Evolutionary conservation across 768 basidiomycete genomes (phyloP).

Genomic region (Hemileccinum impolitum): DNA sequence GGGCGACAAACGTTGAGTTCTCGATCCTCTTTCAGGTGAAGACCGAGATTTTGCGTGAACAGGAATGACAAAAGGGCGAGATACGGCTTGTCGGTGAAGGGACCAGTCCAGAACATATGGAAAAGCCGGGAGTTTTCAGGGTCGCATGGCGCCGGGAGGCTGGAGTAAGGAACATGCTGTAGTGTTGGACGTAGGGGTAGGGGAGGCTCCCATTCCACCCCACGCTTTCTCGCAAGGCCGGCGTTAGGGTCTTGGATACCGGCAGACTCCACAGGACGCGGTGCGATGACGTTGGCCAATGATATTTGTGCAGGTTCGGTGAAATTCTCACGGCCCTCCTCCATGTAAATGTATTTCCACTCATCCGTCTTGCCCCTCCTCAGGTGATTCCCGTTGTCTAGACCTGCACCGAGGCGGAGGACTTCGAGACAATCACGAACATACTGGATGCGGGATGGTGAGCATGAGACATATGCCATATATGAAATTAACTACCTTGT

Average conservation of each 20-base stretch:
- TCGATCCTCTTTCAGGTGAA: conserved; percentile 58
- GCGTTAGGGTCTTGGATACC: conserved; percentile 45
- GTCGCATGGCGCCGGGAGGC: conserved; percentile 68
- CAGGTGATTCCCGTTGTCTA: conserved; percentile 77
- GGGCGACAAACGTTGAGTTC: conserved; percentile 65
- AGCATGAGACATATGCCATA: conserved; percentile 1
- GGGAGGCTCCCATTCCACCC: conserved; percentile 57
- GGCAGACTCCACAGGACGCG: conserved; percentile 27
- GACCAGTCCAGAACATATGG: conserved; percentile 99
- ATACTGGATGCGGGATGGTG: conserved; percentile 49
- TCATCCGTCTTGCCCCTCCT: conserved; percentile 73
- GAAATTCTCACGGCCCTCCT: conserved; percentile 46
- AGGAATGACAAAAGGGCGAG: conserved; percentile 91
- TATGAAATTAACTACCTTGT: conserved; percentile 48
- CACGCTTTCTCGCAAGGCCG: conserved; percentile 56
- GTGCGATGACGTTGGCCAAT: conserved; percentile 30
- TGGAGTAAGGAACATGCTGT: conserved; percentile 54
- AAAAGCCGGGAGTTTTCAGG: conserved; percentile 83
- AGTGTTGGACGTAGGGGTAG: conserved; percentile 47
- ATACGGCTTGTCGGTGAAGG: conserved; percentile 99
- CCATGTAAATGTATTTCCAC: conserved; percentile 88
- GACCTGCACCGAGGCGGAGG: conserved; percentile 82
- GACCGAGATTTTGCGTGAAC: conserved; percentile 90
- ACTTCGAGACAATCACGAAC: conserved; percentile 98
- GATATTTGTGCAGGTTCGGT: conserved; percentile 34